Percentiles rank a stretch among this genome's conserved stretches.
Evolutionary conservation across 768 basidiomycete genomes (phyloP).

Genomic region (Tricholoma hemisulphureum): DNA sequence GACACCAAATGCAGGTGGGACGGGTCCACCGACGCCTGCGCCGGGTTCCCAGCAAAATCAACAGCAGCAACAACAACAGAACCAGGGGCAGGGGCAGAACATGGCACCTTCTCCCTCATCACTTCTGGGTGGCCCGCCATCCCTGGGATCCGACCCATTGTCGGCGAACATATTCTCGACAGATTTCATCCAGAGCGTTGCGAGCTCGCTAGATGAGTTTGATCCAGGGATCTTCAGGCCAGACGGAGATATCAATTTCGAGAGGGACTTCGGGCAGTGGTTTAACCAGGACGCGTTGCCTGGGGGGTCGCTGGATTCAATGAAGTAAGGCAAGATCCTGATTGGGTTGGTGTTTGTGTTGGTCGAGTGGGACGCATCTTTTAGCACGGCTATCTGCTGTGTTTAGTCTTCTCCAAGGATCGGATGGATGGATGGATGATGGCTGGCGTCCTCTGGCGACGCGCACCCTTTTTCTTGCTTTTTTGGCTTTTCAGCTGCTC

Average conservation of each 20-base stretch:
- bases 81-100: slow-evolving; percentile 12
- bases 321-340: slow-evolving; percentile 10
- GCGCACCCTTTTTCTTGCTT: not conserved
- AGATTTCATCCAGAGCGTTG: slow-evolving; percentile 49
- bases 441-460: not conserved
- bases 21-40: slow-evolving; percentile 30
- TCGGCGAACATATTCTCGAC: slow-evolving; percentile 23
- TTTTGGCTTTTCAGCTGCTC: not conserved
- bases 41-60: slow-evolving; percentile 18
- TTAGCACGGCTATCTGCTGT: not conserved
- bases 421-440: not conserved
- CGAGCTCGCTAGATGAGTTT: slow-evolving; percentile 41
- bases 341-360: not conserved
- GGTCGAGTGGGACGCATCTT: not conserved
- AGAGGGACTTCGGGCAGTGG: slow-evolving; percentile 76
- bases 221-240: slow-evolving; percentile 40
- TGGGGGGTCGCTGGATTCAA: slow-evolving; percentile 6
- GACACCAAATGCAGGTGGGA: slow-evolving; percentile 26
- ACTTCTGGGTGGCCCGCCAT: slow-evolving; percentile 19
- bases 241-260: slow-evolving; percentile 60
- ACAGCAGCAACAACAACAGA: slow-evolving; percentile 13
- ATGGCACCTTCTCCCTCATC: slow-evolving; percentile 29
- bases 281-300: slow-evolving; percentile 52
- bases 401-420: not conserved
- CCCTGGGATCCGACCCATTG: slow-evolving; percentile 15